Evolutionary conservation across 106 monocot species (phyloP).

Genomic region (Platanthera zijinensis): DNA sequence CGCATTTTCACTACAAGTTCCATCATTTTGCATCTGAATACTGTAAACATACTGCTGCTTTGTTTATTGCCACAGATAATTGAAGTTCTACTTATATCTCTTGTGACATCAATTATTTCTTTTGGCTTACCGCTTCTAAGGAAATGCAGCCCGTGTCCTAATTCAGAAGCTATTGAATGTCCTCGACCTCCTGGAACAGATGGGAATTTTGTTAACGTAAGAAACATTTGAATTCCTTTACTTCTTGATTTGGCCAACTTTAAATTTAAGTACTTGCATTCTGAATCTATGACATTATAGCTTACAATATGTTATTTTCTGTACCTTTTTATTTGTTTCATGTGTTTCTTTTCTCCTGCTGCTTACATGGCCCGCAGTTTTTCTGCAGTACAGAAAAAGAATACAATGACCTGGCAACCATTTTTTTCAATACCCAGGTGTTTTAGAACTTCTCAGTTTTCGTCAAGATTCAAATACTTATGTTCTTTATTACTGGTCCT

Average conservation of each 20-base stretch:
- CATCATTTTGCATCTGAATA: neutral
- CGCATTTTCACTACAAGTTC: neutral
- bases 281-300: neutral
- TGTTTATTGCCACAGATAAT: slow-evolving; percentile 47
- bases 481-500: neutral
- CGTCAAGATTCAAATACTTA: neutral
- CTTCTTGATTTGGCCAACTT: slow-evolving; percentile 3
- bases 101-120: slow-evolving; percentile 81
- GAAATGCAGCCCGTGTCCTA: slow-evolving; percentile 87
- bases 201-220: slow-evolving; percentile 96
- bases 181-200: slow-evolving; percentile 89
- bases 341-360: slow-evolving; percentile 3
- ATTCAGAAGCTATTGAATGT: slow-evolving; percentile 73
- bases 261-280: neutral
- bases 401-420: slow-evolving; percentile 98
- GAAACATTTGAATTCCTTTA: slow-evolving; percentile 7
- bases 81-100: slow-evolving; percentile 85
- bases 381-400: slow-evolving; percentile 77
- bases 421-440: slow-evolving; percentile 99
- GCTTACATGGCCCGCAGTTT: slow-evolving; percentile 43
- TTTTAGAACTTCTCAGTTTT: neutral
- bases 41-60: slow-evolving; percentile 1
- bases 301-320: neutral
- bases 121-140: slow-evolving; percentile 88
- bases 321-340: neutral